Percentiles rank a stretch among this genome's conserved stretches.
Evolutionary conservation across 2,329 filamentous ascomycete species (phyloP).

Genomic region (Pyricularia grisea): DNA sequence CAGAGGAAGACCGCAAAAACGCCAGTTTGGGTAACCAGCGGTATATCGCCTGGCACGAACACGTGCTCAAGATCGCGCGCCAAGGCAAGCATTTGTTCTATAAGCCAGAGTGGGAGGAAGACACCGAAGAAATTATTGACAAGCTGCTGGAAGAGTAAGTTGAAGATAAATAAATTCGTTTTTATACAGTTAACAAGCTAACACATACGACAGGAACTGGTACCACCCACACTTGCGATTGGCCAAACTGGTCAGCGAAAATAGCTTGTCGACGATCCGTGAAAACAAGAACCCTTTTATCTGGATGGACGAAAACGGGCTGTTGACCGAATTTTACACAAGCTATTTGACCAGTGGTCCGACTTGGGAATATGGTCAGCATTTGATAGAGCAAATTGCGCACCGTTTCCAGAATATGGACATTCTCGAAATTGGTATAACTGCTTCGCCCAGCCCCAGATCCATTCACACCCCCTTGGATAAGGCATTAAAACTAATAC

Average conservation of each 20-base stretch:
- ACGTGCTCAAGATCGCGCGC: background rate
- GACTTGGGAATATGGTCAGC: background rate
- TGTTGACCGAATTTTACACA: constrained; percentile 10
- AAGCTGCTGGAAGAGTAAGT: background rate
- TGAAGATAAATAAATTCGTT: background rate
- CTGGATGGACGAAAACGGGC: constrained; percentile 21
- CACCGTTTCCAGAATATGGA: constrained; percentile 8
- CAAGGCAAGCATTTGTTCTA: background rate
- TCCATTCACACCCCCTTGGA: background rate
- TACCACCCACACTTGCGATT: constrained; percentile 9
- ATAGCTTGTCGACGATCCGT: constrained; percentile 7
- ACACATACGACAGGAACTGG: constrained; percentile 1
- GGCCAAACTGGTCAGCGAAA: constrained; percentile 6
- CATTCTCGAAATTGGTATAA: constrained; percentile 22
- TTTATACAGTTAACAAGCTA: background rate
- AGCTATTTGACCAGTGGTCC: background rate
- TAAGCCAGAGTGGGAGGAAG: background rate
- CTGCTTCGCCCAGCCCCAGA: background rate
- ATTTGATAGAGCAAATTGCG: background rate
- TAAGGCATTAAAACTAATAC: background rate
- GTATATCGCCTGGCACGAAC: background rate
- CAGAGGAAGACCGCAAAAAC: background rate
- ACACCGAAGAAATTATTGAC: constrained; percentile 3
- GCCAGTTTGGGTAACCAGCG: background rate
- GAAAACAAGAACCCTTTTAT: constrained; percentile 14